These are phyloP conservation scores for Malassezia equina DNA, from an alignment of 1,284 basidiomycete genomes.

Conservation along the genomic window DNA sequence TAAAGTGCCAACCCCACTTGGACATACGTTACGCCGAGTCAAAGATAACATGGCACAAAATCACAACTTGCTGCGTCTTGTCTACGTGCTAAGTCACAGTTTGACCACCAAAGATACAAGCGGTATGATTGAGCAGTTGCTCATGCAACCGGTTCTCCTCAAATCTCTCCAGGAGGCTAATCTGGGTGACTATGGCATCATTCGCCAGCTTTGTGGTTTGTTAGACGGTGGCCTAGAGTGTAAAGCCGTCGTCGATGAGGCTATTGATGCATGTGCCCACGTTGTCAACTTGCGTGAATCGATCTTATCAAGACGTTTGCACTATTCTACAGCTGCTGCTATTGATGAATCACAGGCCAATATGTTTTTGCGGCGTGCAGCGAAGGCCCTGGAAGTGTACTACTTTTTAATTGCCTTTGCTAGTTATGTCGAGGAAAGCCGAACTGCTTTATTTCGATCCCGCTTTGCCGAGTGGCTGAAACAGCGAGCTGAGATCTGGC, in stretches of 20 bases:
- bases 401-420: constrained; percentile 94
- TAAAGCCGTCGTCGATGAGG: constrained; percentile 39
- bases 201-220: constrained; percentile 38
- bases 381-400: constrained; percentile 54
- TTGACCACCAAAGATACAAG: constrained; percentile 41
- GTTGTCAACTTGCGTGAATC: constrained; percentile 43
- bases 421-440: constrained; percentile 68
- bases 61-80: constrained; percentile 69
- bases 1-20: constrained; percentile 13
- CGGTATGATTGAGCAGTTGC: constrained; percentile 33
- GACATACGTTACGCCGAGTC: constrained; percentile 7
- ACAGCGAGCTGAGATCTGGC: constrained; percentile 83
- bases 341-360: constrained; percentile 26
- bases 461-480: constrained; percentile 78
- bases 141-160: constrained; percentile 36
- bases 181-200: constrained; percentile 40
- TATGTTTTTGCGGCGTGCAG: constrained; percentile 32
- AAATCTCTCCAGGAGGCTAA: constrained; percentile 39
- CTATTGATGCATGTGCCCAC: constrained; percentile 42
- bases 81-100: constrained; percentile 73
- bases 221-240: constrained; percentile 41
- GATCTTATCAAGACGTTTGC: constrained; percentile 33
- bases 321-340: constrained; percentile 31
- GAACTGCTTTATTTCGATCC: constrained; percentile 58
- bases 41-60: constrained; percentile 56